Conservation (phyloP, 2,329 filamentous ascomycete species). For the Phoma sp. region DNA sequence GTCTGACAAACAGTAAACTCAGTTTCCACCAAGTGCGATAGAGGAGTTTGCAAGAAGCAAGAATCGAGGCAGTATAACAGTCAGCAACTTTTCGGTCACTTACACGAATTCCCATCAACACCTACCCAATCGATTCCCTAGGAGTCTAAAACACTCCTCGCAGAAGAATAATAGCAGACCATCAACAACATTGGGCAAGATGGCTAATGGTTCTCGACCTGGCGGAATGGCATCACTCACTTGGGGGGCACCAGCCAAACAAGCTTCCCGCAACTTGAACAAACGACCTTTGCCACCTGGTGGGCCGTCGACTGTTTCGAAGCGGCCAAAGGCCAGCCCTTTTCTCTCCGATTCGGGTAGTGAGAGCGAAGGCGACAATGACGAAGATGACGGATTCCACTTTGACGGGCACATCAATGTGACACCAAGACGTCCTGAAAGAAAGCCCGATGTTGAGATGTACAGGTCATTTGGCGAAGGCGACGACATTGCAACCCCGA, state of each 20-base stretch:
- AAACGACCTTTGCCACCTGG: constrained; percentile 1
- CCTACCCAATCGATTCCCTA: not conserved
- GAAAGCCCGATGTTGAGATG: no score
- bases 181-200: not conserved
- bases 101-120: not conserved
- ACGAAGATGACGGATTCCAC: not conserved
- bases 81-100: not conserved
- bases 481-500: not conserved
- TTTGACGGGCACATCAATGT: not conserved
- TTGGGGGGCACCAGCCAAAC: not conserved
- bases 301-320: not conserved
- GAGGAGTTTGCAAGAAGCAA: not conserved
- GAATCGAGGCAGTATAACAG: not conserved
- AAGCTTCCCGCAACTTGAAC: not conserved
- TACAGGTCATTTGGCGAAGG: not conserved
- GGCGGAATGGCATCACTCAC: not conserved
- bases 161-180: not conserved
- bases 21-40: no score
- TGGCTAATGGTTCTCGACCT: no score
- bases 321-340: not conserved
- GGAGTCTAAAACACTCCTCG: not conserved
- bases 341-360: not conserved
- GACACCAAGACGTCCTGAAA: not conserved
- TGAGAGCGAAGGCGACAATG: not conserved
- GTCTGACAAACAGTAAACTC: no score